phyloP scores from a whole-genome alignment of 2,329 filamentous ascomycete species.

The Cladosporium sp. region DNA sequence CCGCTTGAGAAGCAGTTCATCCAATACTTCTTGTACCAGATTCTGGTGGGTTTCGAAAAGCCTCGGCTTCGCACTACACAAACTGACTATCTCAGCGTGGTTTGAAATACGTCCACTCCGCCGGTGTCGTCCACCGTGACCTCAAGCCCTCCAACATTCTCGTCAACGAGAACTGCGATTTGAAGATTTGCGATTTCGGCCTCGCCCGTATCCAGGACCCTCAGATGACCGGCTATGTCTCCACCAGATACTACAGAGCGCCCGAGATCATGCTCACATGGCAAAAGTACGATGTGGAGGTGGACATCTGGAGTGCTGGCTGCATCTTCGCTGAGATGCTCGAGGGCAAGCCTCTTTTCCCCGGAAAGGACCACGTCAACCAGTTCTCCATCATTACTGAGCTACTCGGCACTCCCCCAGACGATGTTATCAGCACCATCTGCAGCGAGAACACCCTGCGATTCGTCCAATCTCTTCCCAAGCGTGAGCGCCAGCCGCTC shows the following conservation, averaged over 20 bases:
- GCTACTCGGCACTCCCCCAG: constrained; percentile 89
- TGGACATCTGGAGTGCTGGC: constrained; percentile 98
- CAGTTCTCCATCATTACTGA: constrained; percentile 99
- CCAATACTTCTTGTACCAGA: constrained; percentile 99
- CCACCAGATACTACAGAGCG: constrained; percentile 96
- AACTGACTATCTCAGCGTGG: constrained; percentile 65
- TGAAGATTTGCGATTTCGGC: constrained; percentile 99
- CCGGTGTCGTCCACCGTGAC: constrained; percentile 95
- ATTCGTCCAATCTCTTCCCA: constrained; percentile 96
- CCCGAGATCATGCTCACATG: constrained; percentile 99
- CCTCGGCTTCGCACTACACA: not conserved
- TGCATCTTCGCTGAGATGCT: constrained; percentile 99
- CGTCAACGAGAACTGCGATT: constrained; percentile 98
- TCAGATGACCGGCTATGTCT: constrained; percentile 99
- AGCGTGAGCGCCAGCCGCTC: constrained; percentile 86
- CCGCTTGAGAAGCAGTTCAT: constrained; percentile 99
- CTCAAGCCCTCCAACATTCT: constrained; percentile 98
- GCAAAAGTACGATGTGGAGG: constrained; percentile 99
- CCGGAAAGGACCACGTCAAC: constrained; percentile 98
- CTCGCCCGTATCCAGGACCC: constrained; percentile 97
- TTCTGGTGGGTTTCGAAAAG: constrained; percentile 68
- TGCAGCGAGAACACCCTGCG: constrained; percentile 96
- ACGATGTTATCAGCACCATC: constrained; percentile 98
- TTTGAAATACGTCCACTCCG: constrained; percentile 98
- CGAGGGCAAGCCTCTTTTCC: constrained; percentile 96